Evolutionary conservation across 805 yeast species (phyloP).

Genomic region (Candida argentea): DNA sequence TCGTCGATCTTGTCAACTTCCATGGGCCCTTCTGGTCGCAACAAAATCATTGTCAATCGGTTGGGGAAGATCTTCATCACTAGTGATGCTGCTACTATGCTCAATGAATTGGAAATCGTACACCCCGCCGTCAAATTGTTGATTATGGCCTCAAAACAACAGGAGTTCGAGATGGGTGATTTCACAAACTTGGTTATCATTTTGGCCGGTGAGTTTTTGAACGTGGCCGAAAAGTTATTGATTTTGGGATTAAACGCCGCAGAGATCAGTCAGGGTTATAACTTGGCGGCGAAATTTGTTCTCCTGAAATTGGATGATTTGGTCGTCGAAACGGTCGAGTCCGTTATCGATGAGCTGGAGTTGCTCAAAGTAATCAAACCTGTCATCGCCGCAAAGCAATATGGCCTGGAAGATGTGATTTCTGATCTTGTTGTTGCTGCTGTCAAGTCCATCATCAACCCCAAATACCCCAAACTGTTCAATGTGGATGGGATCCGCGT

Average conservation of each 20-base stretch:
- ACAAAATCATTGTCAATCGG: conserved; percentile 88
- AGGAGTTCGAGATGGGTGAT: conserved; percentile 96
- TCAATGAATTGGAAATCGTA: conserved; percentile 84
- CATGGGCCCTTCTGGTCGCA: conserved; percentile 96
- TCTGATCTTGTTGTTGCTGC: conserved; percentile 79
- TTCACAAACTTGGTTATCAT: conserved; percentile 86
- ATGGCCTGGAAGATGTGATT: conserved; percentile 74
- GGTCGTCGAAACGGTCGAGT: conserved; percentile 51
- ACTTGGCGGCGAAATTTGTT: conserved; percentile 73
- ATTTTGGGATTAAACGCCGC: conserved; percentile 82
- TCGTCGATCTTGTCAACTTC: conserved; percentile 86
- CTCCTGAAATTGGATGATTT: conserved; percentile 56
- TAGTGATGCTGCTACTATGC: conserved; percentile 96
- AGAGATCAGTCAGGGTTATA: conserved; percentile 89
- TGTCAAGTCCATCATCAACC: conserved; percentile 63
- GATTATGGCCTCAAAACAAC: conserved; percentile 95
- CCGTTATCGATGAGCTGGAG: conserved; percentile 43
- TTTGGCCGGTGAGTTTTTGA: conserved; percentile 86
- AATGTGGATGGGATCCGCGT: conserved; percentile 92
- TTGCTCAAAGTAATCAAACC: conserved; percentile 70
- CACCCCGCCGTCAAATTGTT: conserved; percentile 96
- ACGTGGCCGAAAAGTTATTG: conserved; percentile 76
- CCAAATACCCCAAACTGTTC: conserved; percentile 52
- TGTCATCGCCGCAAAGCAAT: conserved; percentile 88
- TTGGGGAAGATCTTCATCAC: conserved; percentile 82